Evolutionary conservation across 1,139 yeast species (phyloP).

Genomic region (Blastobotrys indianensis): DNA sequence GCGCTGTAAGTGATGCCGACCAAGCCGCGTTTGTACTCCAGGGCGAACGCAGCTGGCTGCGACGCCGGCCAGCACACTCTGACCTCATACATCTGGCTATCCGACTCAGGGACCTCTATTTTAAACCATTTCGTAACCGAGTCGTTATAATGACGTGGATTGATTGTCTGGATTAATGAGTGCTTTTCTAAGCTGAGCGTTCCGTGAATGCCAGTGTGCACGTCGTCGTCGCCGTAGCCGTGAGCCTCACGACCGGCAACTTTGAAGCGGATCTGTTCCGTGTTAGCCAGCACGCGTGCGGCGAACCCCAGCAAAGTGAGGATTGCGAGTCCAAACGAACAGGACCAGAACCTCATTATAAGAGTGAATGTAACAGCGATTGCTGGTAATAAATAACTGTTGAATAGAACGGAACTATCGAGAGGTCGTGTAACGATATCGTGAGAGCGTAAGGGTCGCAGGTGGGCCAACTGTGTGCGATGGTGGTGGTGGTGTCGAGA

Average conservation of each 20-base stretch:
- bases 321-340: no score
- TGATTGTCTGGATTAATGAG: background rate
- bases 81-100: constrained; percentile 27
- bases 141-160: constrained; percentile 1
- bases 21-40: constrained; percentile 19
- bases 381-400: no score
- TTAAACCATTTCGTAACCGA: constrained; percentile 8
- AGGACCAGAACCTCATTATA: no score
- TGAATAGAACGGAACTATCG: no score
- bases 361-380: no score
- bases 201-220: background rate
- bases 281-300: constrained; percentile 10
- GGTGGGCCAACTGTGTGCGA: no score
- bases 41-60: constrained; percentile 27
- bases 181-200: no score
- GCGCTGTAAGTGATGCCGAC: constrained; percentile 18
- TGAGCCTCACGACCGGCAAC: constrained; percentile 1
- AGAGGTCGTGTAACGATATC: no score
- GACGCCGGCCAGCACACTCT: constrained; percentile 37
- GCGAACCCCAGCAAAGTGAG: constrained; percentile 1
- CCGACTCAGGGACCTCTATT: constrained; percentile 9
- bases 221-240: background rate
- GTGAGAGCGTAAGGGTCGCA: no score
- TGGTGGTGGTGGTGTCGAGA: no score
- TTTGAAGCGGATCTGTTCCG: constrained; percentile 13